Evolutionary conservation across 1,139 yeast species (phyloP).

Genomic region (Geotrichum armillariae): DNA sequence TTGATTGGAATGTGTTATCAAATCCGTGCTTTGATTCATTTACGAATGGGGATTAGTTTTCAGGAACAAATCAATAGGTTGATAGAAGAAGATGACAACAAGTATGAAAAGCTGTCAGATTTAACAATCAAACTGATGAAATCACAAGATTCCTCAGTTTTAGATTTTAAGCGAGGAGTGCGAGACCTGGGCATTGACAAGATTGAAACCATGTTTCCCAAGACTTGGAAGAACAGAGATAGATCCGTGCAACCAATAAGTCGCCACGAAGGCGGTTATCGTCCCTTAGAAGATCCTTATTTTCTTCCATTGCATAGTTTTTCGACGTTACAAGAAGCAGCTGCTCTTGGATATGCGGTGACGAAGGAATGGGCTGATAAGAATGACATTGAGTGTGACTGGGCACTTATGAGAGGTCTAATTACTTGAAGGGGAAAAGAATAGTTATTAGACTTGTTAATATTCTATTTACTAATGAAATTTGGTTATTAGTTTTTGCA

Average conservation of each 20-base stretch:
- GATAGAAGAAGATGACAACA: constrained; percentile 6
- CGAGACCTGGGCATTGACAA: constrained; percentile 31
- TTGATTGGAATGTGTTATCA: constrained; percentile 39
- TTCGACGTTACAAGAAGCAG: constrained; percentile 44
- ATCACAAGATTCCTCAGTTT: constrained; percentile 30
- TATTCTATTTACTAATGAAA: too few species aligned
- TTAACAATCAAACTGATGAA: constrained; percentile 24
- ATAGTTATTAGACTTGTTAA: too few species aligned
- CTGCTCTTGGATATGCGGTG: constrained; percentile 41
- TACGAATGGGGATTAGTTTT: constrained; percentile 33
- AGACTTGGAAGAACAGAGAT: constrained; percentile 34
- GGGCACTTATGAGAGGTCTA: constrained; percentile 19
- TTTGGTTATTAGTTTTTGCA: too few species aligned
- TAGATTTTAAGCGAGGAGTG: constrained; percentile 39
- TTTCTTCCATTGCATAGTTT: constrained; percentile 41
- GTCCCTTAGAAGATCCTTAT: constrained; percentile 41
- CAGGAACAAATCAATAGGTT: constrained; percentile 16
- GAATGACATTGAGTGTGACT: constrained; percentile 30
- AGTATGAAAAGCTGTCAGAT: constrained; percentile 15
- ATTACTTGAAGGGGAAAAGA: not conserved
- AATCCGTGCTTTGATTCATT: constrained; percentile 40
- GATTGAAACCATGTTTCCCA: constrained; percentile 34
- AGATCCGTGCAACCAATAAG: constrained; percentile 24
- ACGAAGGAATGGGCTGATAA: constrained; percentile 40
- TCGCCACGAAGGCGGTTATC: constrained; percentile 33